Conservation (phyloP, 768 basidiomycete genomes). For the Pisolithus sp. region DNA sequence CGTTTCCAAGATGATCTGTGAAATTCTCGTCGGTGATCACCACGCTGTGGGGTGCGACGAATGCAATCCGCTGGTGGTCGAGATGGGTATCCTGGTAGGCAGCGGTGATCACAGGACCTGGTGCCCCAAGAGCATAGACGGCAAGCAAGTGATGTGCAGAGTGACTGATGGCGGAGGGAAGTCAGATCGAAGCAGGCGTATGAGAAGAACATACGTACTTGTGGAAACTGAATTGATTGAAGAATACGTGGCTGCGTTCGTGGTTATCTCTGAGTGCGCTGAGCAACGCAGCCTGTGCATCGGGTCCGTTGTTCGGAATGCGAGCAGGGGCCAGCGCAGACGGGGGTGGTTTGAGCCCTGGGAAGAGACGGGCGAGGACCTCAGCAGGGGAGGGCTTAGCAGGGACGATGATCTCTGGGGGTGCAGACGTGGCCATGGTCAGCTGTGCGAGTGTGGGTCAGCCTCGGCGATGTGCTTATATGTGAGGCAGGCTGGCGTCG, state of each 20-base stretch:
- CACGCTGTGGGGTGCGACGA: constrained; percentile 18
- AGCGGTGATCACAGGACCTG: constrained; percentile 33
- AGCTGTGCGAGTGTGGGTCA: no score
- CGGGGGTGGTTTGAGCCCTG: constrained; percentile 23
- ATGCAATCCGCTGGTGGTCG: constrained; percentile 31
- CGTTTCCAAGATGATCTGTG: constrained; percentile 23
- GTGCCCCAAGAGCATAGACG: constrained; percentile 55
- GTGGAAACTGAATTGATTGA: constrained; percentile 35
- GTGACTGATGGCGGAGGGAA: constrained; percentile 37
- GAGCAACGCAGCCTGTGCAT: constrained; percentile 36
- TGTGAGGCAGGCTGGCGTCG: no score
- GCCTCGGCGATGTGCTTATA: no score
- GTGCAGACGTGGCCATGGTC: constrained; percentile 16
- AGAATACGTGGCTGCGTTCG: constrained; percentile 49
- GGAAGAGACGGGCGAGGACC: constrained; percentile 27
- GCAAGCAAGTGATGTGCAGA: constrained; percentile 52
- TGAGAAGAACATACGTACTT: constrained; percentile 22
- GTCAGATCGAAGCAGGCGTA: not conserved
- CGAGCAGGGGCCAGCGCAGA: constrained; percentile 27
- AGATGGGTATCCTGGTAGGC: constrained; percentile 37
- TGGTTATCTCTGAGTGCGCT: constrained; percentile 44
- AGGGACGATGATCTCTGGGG: constrained; percentile 16
- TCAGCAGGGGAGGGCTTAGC: constrained; percentile 14
- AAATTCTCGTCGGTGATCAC: constrained; percentile 20
- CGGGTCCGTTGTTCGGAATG: constrained; percentile 30